Evolutionary conservation across 1,284 basidiomycete species (phyloP).

Genomic region (Agroathelia rolfsii): DNA sequence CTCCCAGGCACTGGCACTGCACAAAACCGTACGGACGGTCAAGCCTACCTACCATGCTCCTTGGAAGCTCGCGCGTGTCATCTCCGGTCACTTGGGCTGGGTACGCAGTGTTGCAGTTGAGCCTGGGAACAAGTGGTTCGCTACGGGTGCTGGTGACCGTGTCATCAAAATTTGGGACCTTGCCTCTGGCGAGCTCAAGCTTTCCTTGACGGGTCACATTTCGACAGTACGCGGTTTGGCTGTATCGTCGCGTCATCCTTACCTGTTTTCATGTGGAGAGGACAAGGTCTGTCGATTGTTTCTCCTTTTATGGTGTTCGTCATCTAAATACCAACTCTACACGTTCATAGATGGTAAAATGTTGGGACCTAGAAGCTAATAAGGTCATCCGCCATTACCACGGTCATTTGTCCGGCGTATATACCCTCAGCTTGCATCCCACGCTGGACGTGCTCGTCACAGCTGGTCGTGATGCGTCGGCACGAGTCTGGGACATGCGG

Average conservation of each 20-base stretch:
- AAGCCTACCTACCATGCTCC: conserved; percentile 93
- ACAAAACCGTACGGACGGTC: conserved; percentile 85
- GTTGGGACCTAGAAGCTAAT: conserved; percentile 98
- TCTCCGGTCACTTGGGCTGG: conserved; percentile 97
- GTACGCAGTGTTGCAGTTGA: conserved; percentile 95
- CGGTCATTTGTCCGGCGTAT: conserved; percentile 95
- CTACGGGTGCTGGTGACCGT: conserved; percentile 93
- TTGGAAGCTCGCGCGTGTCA: conserved; percentile 95
- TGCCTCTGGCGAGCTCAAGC: conserved; percentile 89
- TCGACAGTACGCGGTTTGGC: conserved; percentile 93
- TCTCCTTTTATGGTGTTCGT: conserved; percentile 1
- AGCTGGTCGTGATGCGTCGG: conserved; percentile 89
- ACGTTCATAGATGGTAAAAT: conserved; percentile 84
- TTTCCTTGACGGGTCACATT: conserved; percentile 95
- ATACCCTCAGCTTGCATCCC: conserved; percentile 84
- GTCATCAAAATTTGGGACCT: conserved; percentile 99
- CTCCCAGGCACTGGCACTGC: conserved; percentile 78
- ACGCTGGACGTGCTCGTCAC: conserved; percentile 95
- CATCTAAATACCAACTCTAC: neutral
- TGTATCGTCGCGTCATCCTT: conserved; percentile 88
- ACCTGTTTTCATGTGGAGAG: conserved; percentile 95
- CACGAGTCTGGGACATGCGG: conserved; percentile 98
- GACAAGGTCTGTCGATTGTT: conserved; percentile 65
- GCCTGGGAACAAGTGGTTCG: conserved; percentile 98
- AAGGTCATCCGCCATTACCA: conserved; percentile 99